Base-by-base conservation (phyloP, 108 stramenopile genomes). In the Pseudonitzschia delicatissima region DNA sequence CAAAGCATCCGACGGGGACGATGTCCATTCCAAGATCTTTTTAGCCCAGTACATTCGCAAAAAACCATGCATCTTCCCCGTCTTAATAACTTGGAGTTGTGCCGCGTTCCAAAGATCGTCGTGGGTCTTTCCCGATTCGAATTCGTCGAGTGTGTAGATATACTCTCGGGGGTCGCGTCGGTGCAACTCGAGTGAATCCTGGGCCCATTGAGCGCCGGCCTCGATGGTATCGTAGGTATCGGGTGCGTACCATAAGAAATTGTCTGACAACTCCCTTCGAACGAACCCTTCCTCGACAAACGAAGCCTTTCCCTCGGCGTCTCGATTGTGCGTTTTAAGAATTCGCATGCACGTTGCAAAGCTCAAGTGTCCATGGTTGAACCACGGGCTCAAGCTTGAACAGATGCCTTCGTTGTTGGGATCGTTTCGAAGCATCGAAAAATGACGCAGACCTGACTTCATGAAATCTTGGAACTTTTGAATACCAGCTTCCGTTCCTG, bases 21-120 rank as follows among this genome's bases (percentile, higher is more conserved):
- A 62, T 0, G 99, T 96, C 99, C 99, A 99, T 72, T 98, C 97
- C 35, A 98, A 79, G 57, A 99, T 94, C 75, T 99, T 98, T 76
- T 99, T 99, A 34, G 99, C 99, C 99, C 99, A 99, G 73, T 99
- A 99, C 99, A 99, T 99, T 34, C 99, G 85, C 80, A 93, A 73
- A 72, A 98, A 99, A 27, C 98, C 98, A 81, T 98, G 99, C 96
- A 99, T 91, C 50, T 90, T 88, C 9, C 98, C 99, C 62, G 91
- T 87, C 26, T 72, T 64, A 31, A 97, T 88, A 57, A 97, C 64
- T 58, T 97, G 93, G 32, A 94, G 53, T 77, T 99, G 97, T 5
- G 97, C 96, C 17, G 99, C 99, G 79, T 99, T 99, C 99, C 99
- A 99, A 36, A 99, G 73, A 65, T 98, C 96, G 69, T 99, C 99